Conservation (phyloP, 2,329 filamentous ascomycete genomes). For the Fusarium illudens region DNA sequence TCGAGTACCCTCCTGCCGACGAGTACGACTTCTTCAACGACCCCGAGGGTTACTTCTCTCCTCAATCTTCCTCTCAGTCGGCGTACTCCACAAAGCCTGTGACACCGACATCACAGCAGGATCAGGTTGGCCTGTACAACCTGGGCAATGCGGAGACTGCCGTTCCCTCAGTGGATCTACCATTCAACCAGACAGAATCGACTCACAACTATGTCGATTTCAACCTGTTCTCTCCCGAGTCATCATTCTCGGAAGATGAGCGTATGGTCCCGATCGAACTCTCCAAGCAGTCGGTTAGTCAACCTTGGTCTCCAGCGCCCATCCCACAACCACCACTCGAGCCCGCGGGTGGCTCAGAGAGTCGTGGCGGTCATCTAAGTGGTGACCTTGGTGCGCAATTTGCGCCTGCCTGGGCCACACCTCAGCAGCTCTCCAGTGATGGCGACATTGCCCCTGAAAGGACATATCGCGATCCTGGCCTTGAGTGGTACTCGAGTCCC, state of each 20-base stretch:
- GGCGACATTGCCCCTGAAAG: conserved; percentile 14
- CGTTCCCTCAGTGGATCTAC: conserved; percentile 27
- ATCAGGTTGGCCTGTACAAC: conserved; percentile 16
- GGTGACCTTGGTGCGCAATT: conserved; percentile 11
- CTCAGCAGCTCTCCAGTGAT: conserved; percentile 12
- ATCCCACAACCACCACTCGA: conserved; percentile 21
- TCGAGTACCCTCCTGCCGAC: conserved; percentile 52
- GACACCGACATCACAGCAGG: conserved; percentile 40
- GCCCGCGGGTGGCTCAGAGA: conserved; percentile 6
- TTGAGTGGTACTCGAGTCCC: conserved; percentile 8
- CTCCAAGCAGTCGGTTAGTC: conserved; percentile 29
- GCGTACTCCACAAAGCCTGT: conserved; percentile 41
- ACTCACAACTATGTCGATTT: conserved; percentile 61
- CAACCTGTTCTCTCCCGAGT: conserved; percentile 62
- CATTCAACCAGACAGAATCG: conserved; percentile 36
- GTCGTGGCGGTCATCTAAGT: background rate
- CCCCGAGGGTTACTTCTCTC: conserved; percentile 53
- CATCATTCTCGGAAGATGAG: conserved; percentile 60
- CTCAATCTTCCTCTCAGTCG: conserved; percentile 44
- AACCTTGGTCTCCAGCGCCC: conserved; percentile 26
- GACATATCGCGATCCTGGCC: conserved; percentile 30
- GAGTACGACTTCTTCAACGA: conserved; percentile 57
- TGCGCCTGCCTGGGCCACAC: background rate
- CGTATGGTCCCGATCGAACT: conserved; percentile 46
- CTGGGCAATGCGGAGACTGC: conserved; percentile 8